Conservation (phyloP, 441 rosid genomes). For the Kokia cookei region DNA sequence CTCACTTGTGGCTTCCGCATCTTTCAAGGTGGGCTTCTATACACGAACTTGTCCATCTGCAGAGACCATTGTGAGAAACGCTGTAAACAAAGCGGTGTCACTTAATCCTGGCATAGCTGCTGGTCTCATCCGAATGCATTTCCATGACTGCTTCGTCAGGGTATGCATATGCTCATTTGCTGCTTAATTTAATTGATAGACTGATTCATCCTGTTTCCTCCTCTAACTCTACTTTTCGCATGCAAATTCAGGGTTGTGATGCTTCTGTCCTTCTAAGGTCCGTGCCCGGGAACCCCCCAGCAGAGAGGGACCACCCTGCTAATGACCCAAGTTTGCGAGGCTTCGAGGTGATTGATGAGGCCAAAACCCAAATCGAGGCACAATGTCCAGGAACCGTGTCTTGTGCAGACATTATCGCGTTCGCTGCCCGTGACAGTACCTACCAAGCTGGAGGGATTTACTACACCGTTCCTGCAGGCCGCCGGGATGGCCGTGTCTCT, state of each 20-base stretch:
- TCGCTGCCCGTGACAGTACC: slow-evolving; percentile 6
- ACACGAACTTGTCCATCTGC: slow-evolving; percentile 18
- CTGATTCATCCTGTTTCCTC: background rate
- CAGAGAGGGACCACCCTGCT: slow-evolving; percentile 16
- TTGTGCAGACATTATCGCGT: slow-evolving; percentile 24
- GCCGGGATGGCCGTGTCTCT: slow-evolving; percentile 5
- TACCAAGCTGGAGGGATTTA: background rate
- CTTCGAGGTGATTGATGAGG: slow-evolving; percentile 25
- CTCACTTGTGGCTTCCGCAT: background rate
- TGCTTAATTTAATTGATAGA: background rate
- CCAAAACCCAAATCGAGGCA: slow-evolving; percentile 17
- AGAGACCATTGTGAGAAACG: slow-evolving; percentile 23
- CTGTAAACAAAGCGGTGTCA: slow-evolving; percentile 11
- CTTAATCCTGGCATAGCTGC: slow-evolving; percentile 21
- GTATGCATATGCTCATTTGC: background rate
- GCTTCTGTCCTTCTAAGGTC: slow-evolving; percentile 13
- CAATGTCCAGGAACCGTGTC: slow-evolving; percentile 23
- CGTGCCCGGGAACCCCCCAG: background rate
- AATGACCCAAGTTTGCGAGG: slow-evolving; percentile 26
- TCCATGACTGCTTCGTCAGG: slow-evolving; percentile 17
- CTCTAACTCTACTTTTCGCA: background rate
- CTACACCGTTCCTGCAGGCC: slow-evolving; percentile 1
- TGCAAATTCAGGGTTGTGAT: slow-evolving; percentile 19
- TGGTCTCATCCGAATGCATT: slow-evolving; percentile 27
- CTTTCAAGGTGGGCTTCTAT: slow-evolving; percentile 20